phyloP scores from a whole-genome alignment of 164 flowering plant genomes.

The Santalum album region DNA sequence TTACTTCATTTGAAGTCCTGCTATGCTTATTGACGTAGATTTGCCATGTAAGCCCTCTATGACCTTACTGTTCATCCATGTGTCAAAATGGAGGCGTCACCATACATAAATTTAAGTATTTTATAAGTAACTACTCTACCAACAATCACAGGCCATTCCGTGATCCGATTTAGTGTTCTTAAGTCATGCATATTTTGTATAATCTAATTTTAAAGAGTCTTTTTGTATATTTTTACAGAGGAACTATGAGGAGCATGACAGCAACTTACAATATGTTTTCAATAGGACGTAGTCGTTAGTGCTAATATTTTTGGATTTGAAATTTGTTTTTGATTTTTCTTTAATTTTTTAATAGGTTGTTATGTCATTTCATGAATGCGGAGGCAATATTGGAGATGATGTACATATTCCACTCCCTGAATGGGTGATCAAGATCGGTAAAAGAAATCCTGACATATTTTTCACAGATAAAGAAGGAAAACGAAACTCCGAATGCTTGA shows the following conservation, averaged over 20 bases:
- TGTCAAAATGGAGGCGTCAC: too few relatives aligned
- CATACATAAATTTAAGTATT: too few relatives aligned
- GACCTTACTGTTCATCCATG: too few relatives aligned
- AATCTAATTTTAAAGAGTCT: not conserved
- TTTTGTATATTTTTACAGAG: not conserved
- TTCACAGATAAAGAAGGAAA: conserved; percentile 92
- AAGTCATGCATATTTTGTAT: too few relatives aligned
- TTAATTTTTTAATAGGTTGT: conserved; percentile 44
- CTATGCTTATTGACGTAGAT: too few relatives aligned
- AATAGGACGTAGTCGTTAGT: not conserved
- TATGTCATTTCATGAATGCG: conserved; percentile 98
- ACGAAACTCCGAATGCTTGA: conserved; percentile 84
- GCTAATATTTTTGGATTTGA: not conserved
- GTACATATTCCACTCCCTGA: conserved; percentile 88
- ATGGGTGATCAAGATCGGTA: conserved; percentile 93
- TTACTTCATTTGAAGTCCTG: too few relatives aligned
- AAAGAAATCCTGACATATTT: conserved; percentile 76
- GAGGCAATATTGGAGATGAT: conserved; percentile 98
- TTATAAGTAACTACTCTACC: too few relatives aligned
- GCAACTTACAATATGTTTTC: not conserved
- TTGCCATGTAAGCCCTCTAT: too few relatives aligned
- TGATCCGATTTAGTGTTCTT: too few relatives aligned
- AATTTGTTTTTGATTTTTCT: not conserved
- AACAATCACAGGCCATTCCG: too few relatives aligned
- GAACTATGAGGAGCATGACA: not conserved